These are phyloP conservation scores for Pestalotiopsis fici DNA, from an alignment of 2,329 filamentous ascomycete species.

Conservation along the genomic window DNA sequence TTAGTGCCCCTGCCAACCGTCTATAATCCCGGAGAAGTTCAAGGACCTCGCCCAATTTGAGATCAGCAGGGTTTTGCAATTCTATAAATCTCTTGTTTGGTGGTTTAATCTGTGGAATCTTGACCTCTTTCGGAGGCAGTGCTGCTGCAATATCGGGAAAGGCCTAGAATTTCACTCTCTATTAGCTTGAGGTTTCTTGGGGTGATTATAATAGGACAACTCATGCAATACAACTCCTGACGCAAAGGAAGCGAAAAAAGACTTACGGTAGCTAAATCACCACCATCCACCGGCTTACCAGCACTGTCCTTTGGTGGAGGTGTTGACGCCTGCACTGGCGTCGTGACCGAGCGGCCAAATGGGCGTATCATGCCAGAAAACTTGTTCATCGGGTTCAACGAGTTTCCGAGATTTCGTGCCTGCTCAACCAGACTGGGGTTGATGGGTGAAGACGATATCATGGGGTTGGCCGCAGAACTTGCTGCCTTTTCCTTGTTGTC, in stretches of 20 bases:
- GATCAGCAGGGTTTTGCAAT: conserved; percentile 67
- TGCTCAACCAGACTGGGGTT: conserved; percentile 74
- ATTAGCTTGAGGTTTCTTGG: neutral
- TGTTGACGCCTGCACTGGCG: conserved; percentile 24
- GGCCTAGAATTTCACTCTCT: conserved; percentile 38
- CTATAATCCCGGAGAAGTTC: conserved; percentile 75
- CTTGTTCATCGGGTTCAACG: conserved; percentile 80
- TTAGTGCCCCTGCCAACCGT: conserved; percentile 65
- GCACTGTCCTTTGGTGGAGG: conserved; percentile 28
- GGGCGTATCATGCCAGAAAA: conserved; percentile 73
- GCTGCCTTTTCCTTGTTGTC: conserved; percentile 40
- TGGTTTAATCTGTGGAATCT: conserved; percentile 56
- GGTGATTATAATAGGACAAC: no score
- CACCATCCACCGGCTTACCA: conserved; percentile 46
- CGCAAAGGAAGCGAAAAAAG: neutral
- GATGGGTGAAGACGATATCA: conserved; percentile 21
- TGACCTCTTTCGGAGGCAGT: conserved; percentile 53
- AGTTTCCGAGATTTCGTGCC: conserved; percentile 77
- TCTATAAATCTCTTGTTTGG: conserved; percentile 76
- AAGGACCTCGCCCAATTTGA: conserved; percentile 73
- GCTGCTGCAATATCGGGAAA: conserved; percentile 61
- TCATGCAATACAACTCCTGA: no score
- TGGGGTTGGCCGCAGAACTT: conserved; percentile 27
- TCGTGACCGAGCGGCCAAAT: conserved; percentile 63
- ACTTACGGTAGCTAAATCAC: conserved; percentile 59